Base-by-base conservation (phyloP, 2,329 filamentous ascomycete genomes). In the Tolypocladium pustulatum region DNA sequence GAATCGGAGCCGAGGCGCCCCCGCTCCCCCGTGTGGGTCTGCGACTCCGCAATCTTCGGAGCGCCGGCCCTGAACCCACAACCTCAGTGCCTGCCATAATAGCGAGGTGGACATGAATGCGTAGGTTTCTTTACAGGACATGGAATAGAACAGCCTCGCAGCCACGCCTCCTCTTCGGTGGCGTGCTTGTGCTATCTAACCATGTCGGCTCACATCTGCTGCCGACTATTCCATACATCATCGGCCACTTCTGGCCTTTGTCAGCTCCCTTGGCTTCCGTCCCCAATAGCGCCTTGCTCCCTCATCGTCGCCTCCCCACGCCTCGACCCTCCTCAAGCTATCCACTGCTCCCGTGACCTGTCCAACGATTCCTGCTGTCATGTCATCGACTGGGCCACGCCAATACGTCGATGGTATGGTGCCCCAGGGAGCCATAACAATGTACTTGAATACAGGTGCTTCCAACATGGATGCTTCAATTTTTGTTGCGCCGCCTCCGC, bases 341-440 rank as follows among this genome's bases (percentile, higher is more conserved):
- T 61, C 56, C 56, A 52, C 54, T 55, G 54, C 54, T 55, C 22
- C 54, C 54, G 38, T 30, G 12, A 32, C 32, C 36, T 52, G 36
- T 15, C 46, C 56, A 37, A 54, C 27, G 20, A 15, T 55, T 30
- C 3, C 36, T n/a, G 17, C 54, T n/a, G 54, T 30, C 37, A 20
- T 52, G 49, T 30, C 30, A 52, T 52, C 49, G 27, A 32, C 49
- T 9, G 49, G 30, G 38, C 37, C 54, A 41, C 22, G 25, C 25
- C 54, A 17, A 55, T 22, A 55, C 32, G 20, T 54, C 52, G 12
- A 54, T 25, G 52, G 52, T 38, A 34, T 54, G n/a, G 52, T 17
- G 27, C 36, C 8, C 52, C 34, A 32, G 32, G 49, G 8, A 51
- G 27, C 4, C 15, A n/a, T 32, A 52, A 52, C 49, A 52, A 52